Base-by-base conservation (phyloP, 2,329 filamentous ascomycete genomes). In the Venturia nashicola region DNA sequence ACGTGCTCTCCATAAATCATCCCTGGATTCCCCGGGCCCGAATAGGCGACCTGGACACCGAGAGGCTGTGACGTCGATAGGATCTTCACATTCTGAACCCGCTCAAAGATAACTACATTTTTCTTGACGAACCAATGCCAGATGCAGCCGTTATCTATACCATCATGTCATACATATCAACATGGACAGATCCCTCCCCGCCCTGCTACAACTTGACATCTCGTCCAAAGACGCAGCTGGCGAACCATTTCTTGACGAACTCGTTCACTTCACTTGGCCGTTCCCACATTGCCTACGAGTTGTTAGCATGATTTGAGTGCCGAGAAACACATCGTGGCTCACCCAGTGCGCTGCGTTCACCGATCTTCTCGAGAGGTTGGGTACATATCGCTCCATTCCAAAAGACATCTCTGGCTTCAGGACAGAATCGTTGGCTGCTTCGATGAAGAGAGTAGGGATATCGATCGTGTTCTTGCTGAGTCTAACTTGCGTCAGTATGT, bases 311-410 rank as follows among this genome's bases (percentile, higher is more conserved):
- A 57, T 18, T 36, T 12, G 6, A n/a, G 27, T 32, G 36, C 16
- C 6, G 16, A 9, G 1, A 20, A 4, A 57, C 32, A 57, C 27
- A 36, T 9, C 20, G n/a, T 36, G 51, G n/a, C 51, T 34, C 36
- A 57, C 51, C 93, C 93, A 97, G 75, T 97, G 94, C 20, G 81
- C 79, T 0, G 87, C 82, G 43, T 86, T 75, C 63, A 96, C 86
- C 72, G 89, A 83, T 9, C 77, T 80, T 66, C 81, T 79, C 8
- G 83, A 88, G 70, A 95, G 74, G 59, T 84, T 80, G 2, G 83
- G 82, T 65, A 93, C 84, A 67, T 78, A 77, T 67, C 80, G 78
- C 23, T 86, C 86, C 90, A 96, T 96, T 0, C 83, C 83, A 32
- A 75, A 76, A 0, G 87, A 82, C 83, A 97, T 83, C 46, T 80